Evolutionary conservation across 805 yeast genomes (phyloP), one percentile per base, ranked within the genome.

Genomic region (Candida lessepsii): DNA sequence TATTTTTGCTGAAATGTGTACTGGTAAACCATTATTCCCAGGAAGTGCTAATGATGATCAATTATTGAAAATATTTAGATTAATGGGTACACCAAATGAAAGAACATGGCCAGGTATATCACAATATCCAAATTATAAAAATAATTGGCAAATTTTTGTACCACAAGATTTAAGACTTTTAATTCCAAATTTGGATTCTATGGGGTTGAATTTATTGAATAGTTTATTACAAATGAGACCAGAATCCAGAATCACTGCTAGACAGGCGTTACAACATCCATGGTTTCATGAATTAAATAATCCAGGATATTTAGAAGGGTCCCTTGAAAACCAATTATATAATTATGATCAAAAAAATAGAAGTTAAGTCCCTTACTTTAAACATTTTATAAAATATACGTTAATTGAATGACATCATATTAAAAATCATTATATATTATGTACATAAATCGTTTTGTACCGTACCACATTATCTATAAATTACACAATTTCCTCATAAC

Each of bases 1-100:
- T 65, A 93, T 93, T 40, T 77, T 93, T 60, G 98, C 97, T 2
- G 99, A 93, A 58, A 91, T 93, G 98, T 84, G 93, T 57, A 86
- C 96, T n/a, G 96, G 99, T 23, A 83, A 91, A 55, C 98, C 99
- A 1, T 70, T 93, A 37, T 93, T 93, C 63, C 96, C 98, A 15
- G 99, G 99, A 23, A 81, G 91, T 9, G 87, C 96, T 29, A 95
- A 91, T 62, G 97, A 93, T 41, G 99, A 93, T 65, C 98, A 93
- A 63, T 74, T 93, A 52, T 77, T 83, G 62, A 86, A 87, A 58
- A 93, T 93, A 38, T 93, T 93, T 70, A 80, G 95, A 58, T 71
- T 90, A 18, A 81, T 93, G 85, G 99, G 99, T 16, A 93, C 99
- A 2, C 99, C 99, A 29, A 87, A 83, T 56, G 99, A 93, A 62